These are phyloP conservation scores for Elaeis oleifera DNA, from an alignment of 202 grass and related monocot species.

Conservation along the genomic window DNA sequence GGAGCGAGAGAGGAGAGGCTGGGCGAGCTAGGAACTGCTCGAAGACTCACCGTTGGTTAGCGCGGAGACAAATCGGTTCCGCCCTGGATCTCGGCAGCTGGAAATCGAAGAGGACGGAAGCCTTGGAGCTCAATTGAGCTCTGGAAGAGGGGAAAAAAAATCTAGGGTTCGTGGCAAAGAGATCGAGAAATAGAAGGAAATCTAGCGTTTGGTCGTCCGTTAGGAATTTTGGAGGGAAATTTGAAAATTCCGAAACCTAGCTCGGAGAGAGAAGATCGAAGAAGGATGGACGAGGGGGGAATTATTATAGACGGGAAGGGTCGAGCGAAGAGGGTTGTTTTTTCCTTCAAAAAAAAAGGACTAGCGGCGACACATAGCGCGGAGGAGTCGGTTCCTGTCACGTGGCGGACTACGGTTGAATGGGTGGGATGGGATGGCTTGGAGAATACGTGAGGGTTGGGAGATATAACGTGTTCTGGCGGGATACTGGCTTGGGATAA, in stretches of 20 bases:
- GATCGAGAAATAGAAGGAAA: slow-evolving; percentile 4
- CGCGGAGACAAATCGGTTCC: neutral
- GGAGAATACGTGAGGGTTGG: too few species aligned
- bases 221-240: neutral
- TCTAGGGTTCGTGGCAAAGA: slow-evolving; percentile 26
- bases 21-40: neutral
- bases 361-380: too few species aligned
- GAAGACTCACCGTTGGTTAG: neutral
- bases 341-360: slow-evolving; percentile 23
- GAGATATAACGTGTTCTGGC: too few species aligned
- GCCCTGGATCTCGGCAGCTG: neutral
- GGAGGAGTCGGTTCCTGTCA: too few species aligned
- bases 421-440: too few species aligned
- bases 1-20: neutral
- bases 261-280: neutral
- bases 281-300: neutral
- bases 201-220: neutral
- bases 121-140: neutral
- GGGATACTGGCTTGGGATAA: too few species aligned
- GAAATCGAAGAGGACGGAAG: neutral
- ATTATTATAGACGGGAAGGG: neutral
- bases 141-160: neutral
- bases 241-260: slow-evolving; percentile 9
- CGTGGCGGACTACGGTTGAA: too few species aligned
- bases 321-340: neutral